Evolutionary conservation across 305 asterid species (phyloP), one percentile per base, ranked within the genome.

Genomic region (Rubia balearica): DNA sequence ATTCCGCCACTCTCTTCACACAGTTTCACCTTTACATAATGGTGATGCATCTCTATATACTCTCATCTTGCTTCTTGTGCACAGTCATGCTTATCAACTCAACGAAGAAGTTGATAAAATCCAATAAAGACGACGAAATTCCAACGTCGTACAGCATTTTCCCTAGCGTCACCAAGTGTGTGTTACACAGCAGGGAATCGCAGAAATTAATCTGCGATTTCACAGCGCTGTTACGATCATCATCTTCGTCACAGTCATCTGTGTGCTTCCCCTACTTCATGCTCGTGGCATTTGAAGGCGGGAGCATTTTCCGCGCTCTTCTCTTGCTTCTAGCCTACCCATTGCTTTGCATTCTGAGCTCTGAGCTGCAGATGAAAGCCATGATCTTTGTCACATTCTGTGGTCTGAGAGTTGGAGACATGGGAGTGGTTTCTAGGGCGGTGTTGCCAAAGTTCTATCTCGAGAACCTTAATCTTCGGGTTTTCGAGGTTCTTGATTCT

Each of bases 261-360:
- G 82, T 95, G 0, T 86, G 88, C 73, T 91, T 89, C 65, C 97
- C 97, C 10, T 91, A 81, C 85, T 89, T 91, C 87, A 91, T 91
- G 97, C 86, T 91, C 10, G 88, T 89, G 33, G 92, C 97, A 6
- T 89, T 91, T 41, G 97, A 91, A 81, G 96, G 90, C 67, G 97
- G 97, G 55, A 67, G 92, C 86, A 75, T 87, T 36, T 21, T 86
- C 68, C 74, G 97, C 22, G 92, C 97, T 3, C 73, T 89, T 2
- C 49, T 89, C 13, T 82, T 91, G 40, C 89, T 91, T 40, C 14
- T 89, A 2, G 79, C 92, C 0, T 82, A 68, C 40, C 97, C 97
- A 0, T 49, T 90, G 4, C 38, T 87, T n/a, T 55, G 70, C 24
- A 4, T 85, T 22, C 76, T 89, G 43, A 82, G 80, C 51, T 76